A percentile compares a stretch with the other conserved stretches of the same genome.
Evolutionary conservation across 441 rosid species (phyloP).

Genomic region (Jatropha podagrica): DNA sequence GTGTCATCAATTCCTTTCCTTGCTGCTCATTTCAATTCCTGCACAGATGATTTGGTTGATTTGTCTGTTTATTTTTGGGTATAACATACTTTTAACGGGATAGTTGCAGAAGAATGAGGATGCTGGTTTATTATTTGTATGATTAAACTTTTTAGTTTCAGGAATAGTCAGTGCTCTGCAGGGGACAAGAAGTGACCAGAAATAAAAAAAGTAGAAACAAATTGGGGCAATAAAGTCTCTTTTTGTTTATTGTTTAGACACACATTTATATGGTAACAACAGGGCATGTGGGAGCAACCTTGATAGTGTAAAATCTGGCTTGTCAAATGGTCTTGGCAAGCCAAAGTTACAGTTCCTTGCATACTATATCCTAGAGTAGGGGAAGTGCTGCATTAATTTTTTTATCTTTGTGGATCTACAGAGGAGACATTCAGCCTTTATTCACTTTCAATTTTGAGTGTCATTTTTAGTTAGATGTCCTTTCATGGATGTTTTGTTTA

Average conservation of each 20-base stretch:
- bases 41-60: not conserved
- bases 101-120: not conserved
- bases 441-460: not conserved
- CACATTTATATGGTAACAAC: not conserved
- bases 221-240: not conserved
- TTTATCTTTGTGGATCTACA: constrained; percentile 79
- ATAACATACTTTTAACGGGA: not conserved
- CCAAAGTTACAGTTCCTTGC: constrained; percentile 69
- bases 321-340: not conserved
- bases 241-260: not conserved
- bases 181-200: not conserved
- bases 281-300: not conserved
- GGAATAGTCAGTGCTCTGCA: not conserved
- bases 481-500: not conserved
- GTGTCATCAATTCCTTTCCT: not conserved
- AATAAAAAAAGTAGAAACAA: not conserved
- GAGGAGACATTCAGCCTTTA: constrained; percentile 65
- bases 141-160: not conserved
- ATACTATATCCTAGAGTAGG: constrained; percentile 85
- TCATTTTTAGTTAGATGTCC: too few species aligned
- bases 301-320: not conserved
- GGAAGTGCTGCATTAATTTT: constrained; percentile 89
- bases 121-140: not conserved
- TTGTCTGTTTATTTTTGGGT: not conserved
- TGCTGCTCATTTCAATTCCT: not conserved